Conservation (phyloP, 2,329 filamentous ascomycete genomes). For the Chaetomiaceae sp. region DNA sequence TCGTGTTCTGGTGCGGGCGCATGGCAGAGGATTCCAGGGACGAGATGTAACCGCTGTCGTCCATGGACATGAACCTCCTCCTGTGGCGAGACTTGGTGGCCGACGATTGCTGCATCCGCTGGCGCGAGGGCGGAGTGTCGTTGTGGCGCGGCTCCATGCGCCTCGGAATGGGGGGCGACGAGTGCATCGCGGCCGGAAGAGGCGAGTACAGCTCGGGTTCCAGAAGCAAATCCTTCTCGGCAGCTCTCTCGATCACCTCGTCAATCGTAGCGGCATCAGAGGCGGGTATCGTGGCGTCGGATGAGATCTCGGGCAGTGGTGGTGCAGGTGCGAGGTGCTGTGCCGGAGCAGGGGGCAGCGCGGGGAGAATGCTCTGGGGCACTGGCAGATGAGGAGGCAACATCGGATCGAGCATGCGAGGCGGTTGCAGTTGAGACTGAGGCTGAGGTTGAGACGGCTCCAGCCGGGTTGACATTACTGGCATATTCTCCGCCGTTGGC, state of each 20-base stretch:
- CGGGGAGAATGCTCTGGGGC: constrained; percentile 36
- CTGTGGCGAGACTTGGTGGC: constrained; percentile 55
- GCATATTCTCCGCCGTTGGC: constrained; percentile 52
- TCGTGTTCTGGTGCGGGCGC: constrained; percentile 60
- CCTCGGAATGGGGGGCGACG: constrained; percentile 77
- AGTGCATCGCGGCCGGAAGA: constrained; percentile 67
- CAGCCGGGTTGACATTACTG: constrained; percentile 53
- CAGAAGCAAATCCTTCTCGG: constrained; percentile 36
- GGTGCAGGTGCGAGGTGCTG: constrained; percentile 21
- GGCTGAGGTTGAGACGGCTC: constrained; percentile 43
- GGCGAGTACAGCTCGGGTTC: constrained; percentile 64
- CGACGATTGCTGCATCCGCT: constrained; percentile 58
- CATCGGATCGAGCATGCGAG: constrained; percentile 40
- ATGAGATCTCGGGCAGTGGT: constrained; percentile 56
- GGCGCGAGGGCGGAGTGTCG: constrained; percentile 71
- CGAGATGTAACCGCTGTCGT: constrained; percentile 95
- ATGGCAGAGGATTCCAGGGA: constrained; percentile 88
- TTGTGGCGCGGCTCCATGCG: constrained; percentile 55
- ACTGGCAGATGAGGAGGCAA: constrained; percentile 42
- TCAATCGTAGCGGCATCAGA: constrained; percentile 60
- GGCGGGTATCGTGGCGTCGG: constrained; percentile 70
- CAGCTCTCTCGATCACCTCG: constrained; percentile 42
- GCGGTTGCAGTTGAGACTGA: constrained; percentile 13
- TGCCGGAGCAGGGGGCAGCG: constrained; percentile 32
- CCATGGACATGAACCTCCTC: constrained; percentile 73